Conservation (phyloP, 139 green algal genomes). For the Chlorella sp. region DNA sequence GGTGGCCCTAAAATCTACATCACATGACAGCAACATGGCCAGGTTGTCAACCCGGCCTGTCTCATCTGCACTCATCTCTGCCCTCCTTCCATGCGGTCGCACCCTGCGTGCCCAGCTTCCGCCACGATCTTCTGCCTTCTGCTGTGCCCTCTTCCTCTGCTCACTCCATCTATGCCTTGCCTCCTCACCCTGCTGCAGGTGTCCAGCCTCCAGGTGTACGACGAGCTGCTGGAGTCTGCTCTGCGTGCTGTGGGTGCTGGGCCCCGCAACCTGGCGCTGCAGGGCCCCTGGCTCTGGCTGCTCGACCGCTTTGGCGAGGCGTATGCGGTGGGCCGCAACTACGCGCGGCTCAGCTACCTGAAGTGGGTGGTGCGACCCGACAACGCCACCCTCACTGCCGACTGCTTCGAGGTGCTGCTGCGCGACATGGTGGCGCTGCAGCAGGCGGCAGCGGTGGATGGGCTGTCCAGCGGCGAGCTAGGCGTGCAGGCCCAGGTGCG, state of each 20-base stretch:
- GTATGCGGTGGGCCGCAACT: conserved; percentile 57
- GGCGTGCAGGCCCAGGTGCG: conserved; percentile 45
- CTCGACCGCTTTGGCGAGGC: conserved; percentile 44
- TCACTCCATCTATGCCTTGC: no score
- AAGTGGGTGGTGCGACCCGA: conserved; percentile 57
- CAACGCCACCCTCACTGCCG: conserved; percentile 51
- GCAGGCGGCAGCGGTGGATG: conserved; percentile 30
- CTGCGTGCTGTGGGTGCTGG: conserved; percentile 51
- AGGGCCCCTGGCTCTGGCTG: conserved; percentile 61
- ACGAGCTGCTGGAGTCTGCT: conserved; percentile 55
- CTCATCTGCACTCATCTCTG: no score
- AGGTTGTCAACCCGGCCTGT: no score
- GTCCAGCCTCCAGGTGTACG: conserved; percentile 60
- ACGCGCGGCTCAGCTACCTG: conserved; percentile 55
- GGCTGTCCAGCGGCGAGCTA: conserved; percentile 47
- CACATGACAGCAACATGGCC: no score
- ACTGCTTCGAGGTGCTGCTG: conserved; percentile 55
- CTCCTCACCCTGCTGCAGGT: conserved; percentile 1
- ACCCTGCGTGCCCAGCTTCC: background rate
- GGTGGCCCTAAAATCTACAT: no score
- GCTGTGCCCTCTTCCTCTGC: background rate
- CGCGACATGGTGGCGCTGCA: conserved; percentile 55
- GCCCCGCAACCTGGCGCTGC: conserved; percentile 43
- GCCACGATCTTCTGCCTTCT: background rate
- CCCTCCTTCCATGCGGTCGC: background rate